These are phyloP conservation scores for Setaria italica DNA, from an alignment of 202 grass and related monocot genomes.

Conservation along the genomic window DNA sequence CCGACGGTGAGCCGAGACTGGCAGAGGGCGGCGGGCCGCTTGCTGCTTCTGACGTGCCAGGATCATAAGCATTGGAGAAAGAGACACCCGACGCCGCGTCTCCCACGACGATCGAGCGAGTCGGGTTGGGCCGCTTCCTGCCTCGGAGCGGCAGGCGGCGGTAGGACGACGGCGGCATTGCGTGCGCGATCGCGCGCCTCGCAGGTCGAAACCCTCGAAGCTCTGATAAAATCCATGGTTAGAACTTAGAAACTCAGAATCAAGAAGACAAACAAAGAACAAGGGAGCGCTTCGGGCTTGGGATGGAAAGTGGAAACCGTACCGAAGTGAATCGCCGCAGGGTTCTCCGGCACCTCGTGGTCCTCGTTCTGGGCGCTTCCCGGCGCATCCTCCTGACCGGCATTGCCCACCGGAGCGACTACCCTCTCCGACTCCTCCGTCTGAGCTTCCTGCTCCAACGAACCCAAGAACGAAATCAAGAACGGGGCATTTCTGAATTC, in stretches of 20 bases:
- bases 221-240: not conserved
- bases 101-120: not conserved
- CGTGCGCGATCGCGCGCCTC: not conserved
- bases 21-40: not conserved
- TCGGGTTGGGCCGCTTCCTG: constrained; percentile 21
- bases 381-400: not conserved
- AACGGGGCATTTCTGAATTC: not conserved
- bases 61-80: not conserved
- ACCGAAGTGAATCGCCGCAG: not conserved
- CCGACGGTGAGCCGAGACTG: not conserved
- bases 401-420: not conserved
- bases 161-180: not conserved
- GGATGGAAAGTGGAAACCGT: not conserved
- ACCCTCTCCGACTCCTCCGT: not conserved
- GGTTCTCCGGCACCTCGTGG: not conserved
- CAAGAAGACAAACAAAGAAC: constrained; percentile 34
- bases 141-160: not conserved
- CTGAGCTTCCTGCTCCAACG: not conserved
- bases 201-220: not conserved
- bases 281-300: not conserved
- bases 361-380: not conserved
- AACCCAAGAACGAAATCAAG: constrained; percentile 10
- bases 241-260: not conserved
- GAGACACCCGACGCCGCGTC: not conserved
- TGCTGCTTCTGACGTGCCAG: not conserved